These are phyloP conservation scores for Xylariaceae sp. DNA, from an alignment of 2,329 filamentous ascomycete genomes.

Conservation along the genomic window DNA sequence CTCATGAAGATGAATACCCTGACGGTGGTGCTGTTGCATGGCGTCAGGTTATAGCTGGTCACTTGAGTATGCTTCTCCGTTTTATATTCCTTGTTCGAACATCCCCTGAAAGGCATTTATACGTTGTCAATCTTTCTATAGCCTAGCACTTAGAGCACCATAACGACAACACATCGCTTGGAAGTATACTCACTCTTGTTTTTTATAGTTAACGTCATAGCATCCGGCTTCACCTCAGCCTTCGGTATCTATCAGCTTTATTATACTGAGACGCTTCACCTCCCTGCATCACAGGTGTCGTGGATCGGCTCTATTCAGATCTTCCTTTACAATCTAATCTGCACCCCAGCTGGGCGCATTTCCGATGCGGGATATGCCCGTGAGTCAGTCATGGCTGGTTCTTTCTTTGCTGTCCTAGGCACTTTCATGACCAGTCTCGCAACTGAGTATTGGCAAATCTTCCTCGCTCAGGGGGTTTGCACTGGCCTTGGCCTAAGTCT, in stretches of 20 bases:
- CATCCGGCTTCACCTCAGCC: slow-evolving; percentile 53
- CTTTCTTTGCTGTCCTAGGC: slow-evolving; percentile 43
- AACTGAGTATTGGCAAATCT: slow-evolving; percentile 44
- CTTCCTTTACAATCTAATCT: slow-evolving; percentile 39
- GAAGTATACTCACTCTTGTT: slow-evolving; percentile 27
- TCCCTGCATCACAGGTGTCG: slow-evolving; percentile 43
- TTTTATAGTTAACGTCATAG: slow-evolving; percentile 45
- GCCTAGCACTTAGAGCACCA: background rate
- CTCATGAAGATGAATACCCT: slow-evolving; percentile 18
- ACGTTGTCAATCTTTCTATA: background rate
- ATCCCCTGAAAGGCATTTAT: background rate
- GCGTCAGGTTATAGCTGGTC: slow-evolving; percentile 52
- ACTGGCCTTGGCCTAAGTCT: slow-evolving; percentile 57
- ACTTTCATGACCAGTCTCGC: slow-evolving; percentile 43
- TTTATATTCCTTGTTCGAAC: background rate
- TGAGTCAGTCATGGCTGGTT: slow-evolving; percentile 34
- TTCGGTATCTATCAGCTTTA: slow-evolving; percentile 54
- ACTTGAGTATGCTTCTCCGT: slow-evolving; percentile 26
- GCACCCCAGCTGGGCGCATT: slow-evolving; percentile 36
- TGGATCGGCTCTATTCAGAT: slow-evolving; percentile 48
- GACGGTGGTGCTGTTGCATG: slow-evolving; percentile 50
- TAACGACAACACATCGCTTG: background rate
- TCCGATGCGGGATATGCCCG: slow-evolving; percentile 40
- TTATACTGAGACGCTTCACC: slow-evolving; percentile 41
- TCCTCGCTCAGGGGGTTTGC: slow-evolving; percentile 52